These are phyloP conservation scores for Botrytis galanthina DNA, from an alignment of 2,329 filamentous ascomycete genomes.

Conservation along the genomic window DNA sequence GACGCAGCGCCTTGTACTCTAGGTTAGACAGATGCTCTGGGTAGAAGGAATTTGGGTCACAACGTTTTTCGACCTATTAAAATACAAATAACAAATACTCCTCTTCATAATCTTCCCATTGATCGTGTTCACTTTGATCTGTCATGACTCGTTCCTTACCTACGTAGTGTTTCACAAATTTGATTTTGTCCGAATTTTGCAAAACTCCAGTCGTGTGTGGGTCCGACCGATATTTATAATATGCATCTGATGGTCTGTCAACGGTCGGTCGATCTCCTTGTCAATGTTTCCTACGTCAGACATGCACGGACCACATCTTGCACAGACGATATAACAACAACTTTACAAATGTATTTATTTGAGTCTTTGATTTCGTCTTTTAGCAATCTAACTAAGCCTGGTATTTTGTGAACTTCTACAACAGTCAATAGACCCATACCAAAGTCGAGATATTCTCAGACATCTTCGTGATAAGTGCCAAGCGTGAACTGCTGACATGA, in stretches of 20 bases:
- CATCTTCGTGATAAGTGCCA: not conserved
- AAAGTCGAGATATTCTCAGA: not conserved
- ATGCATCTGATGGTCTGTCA: not conserved
- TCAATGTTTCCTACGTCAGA: not conserved
- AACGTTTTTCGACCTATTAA: slow-evolving; percentile 20
- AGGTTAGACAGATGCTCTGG: slow-evolving; percentile 30
- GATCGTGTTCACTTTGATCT: not conserved
- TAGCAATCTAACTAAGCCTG: not conserved
- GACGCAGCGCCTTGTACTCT: slow-evolving; percentile 32
- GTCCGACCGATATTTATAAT: not conserved
- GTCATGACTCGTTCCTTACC: not conserved
- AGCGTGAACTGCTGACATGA: not conserved
- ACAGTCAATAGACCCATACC: not conserved
- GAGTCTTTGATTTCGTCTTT: not conserved
- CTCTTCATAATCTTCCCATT: slow-evolving; percentile 22
- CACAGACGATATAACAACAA: not conserved
- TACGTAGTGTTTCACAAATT: not conserved
- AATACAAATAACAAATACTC: slow-evolving; percentile 26
- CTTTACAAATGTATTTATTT: not conserved
- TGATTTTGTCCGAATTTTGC: not conserved
- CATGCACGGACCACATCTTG: not conserved
- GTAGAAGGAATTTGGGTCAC: slow-evolving; percentile 16
- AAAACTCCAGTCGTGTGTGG: not conserved
- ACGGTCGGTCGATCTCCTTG: not conserved
- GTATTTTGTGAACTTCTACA: not conserved